Conservation (phyloP, 2,329 filamentous ascomycete genomes). For the Colletotrichum salicis region DNA sequence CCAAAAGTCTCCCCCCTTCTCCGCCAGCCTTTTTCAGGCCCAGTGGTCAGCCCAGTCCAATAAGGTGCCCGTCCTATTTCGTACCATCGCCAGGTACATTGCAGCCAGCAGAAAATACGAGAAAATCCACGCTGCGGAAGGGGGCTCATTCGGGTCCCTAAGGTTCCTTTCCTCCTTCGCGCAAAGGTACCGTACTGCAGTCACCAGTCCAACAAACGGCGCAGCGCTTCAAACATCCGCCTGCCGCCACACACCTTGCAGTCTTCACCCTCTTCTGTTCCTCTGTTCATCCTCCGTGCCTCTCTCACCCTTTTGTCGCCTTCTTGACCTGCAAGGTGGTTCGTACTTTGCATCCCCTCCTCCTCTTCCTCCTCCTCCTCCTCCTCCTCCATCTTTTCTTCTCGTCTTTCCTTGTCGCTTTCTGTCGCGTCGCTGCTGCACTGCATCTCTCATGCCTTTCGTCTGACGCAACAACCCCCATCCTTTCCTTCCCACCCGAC, state of each 20-base stretch:
- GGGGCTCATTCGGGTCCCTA: not conserved
- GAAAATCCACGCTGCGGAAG: conserved; percentile 1
- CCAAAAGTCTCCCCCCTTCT: not conserved
- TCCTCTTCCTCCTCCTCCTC: not conserved
- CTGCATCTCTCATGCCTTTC: conserved; percentile 8
- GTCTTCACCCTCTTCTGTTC: conserved; percentile 10
- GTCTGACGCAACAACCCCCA: conserved; percentile 4
- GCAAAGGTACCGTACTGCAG: conserved; percentile 4
- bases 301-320: not conserved
- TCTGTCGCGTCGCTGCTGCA: not conserved
- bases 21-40: conserved; percentile 13
- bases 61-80: conserved; percentile 6
- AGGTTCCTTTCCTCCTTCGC: no score
- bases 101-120: conserved; percentile 9
- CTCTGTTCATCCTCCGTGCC: not conserved
- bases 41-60: not conserved
- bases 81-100: conserved; percentile 1
- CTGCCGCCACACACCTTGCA: conserved; percentile 5
- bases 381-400: not conserved
- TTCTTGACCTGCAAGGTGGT: conserved; percentile 8
- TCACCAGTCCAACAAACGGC: conserved; percentile 4
- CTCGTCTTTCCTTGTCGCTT: not conserved
- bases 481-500: not conserved
- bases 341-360: not conserved
- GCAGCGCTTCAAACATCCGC: conserved; percentile 4